Base-by-base conservation (phyloP, 495 filamentous ascomycete genomes). In the Sporormia fimetaria region DNA sequence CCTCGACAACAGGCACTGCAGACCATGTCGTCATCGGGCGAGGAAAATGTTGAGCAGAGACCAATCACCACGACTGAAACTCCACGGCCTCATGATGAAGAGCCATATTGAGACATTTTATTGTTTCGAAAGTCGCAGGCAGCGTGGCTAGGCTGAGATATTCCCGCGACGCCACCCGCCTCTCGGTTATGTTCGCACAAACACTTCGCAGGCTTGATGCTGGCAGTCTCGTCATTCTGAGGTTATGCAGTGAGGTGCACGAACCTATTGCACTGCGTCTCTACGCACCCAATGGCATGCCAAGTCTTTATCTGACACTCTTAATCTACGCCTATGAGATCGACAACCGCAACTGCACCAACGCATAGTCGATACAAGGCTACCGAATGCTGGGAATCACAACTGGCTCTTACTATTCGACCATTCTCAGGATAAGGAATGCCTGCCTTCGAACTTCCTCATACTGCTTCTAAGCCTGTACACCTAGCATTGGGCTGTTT, bases 291-390 rank as follows among this genome's bases (percentile, higher is more conserved):
- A 10, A 22, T 27, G 8, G 22, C 42, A 16, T 20, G 48, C 48
- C 48, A 52, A 47, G 49, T 24, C 40, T 39, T 22, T 42, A 31
- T 33, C 21, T 35, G 33, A 11, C 23, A 41, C 29, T 34, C 33
- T 43, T 51, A 44, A 51, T 51, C 35, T 51, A 45, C 31, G 10
- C 31, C 29, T 11, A 22, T 21, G 35, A 4, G 47, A 51, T 51
- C 47, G 47, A 45, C 47, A 22, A 14, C 15, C 21, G 11, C 33
- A 22, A 33, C 33, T 44, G 46, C 39, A 44, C 46, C 46, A 49
- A 49, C 46, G 40, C 33, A 49, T 49, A 43, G 46, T 32, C 11
- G 17, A 33, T 33, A 27, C n/a, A n/a, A n/a, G n/a, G n/a, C n/a
- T n/a, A n/a, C n/a, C n/a, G n/a, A n/a, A n/a, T n/a, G n/a, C n/a